phyloP scores from a whole-genome alignment of 2,329 filamentous ascomycete species.

The Neonectria faginata region DNA sequence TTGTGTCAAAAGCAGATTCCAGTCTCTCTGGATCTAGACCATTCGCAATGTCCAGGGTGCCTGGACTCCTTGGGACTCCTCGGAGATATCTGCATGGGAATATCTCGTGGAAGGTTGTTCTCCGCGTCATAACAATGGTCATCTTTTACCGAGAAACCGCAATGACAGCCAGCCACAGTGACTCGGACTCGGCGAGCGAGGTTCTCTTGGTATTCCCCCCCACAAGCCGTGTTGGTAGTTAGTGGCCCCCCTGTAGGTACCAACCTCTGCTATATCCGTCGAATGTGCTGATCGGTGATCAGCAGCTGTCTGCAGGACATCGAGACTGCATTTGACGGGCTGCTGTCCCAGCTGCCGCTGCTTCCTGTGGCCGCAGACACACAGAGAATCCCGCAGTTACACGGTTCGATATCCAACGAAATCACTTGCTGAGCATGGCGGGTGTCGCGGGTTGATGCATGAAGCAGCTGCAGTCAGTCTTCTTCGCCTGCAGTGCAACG shows the following conservation, averaged over 20 bases:
- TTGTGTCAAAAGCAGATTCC: slow-evolving; percentile 14
- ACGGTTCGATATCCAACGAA: slow-evolving; percentile 15
- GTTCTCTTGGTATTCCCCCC: background rate
- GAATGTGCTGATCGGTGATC: background rate
- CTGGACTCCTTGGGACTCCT: background rate
- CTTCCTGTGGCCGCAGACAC: slow-evolving; percentile 21
- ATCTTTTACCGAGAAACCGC: background rate
- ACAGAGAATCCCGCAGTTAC: slow-evolving; percentile 5
- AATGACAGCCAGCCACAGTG: background rate
- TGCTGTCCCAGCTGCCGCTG: slow-evolving; percentile 20
- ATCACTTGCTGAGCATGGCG: slow-evolving; percentile 21
- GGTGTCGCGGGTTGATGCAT: slow-evolving; percentile 25
- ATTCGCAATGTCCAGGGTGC: slow-evolving; percentile 17
- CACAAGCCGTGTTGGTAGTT: background rate
- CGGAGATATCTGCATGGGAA: background rate
- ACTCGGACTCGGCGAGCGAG: slow-evolving; percentile 7
- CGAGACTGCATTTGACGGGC: slow-evolving; percentile 36
- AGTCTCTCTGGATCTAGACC: slow-evolving; percentile 18
- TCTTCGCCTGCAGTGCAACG: slow-evolving; percentile 22
- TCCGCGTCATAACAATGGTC: background rate
- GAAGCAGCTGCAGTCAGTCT: slow-evolving; percentile 20
- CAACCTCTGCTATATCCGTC: background rate
- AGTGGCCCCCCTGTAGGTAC: slow-evolving; percentile 8
- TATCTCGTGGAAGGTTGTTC: background rate
- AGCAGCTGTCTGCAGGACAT: slow-evolving; percentile 39